These are phyloP conservation scores for Kodamaea derodonti DNA, from an alignment of 1,139 yeast species.

Conservation along the genomic window DNA sequence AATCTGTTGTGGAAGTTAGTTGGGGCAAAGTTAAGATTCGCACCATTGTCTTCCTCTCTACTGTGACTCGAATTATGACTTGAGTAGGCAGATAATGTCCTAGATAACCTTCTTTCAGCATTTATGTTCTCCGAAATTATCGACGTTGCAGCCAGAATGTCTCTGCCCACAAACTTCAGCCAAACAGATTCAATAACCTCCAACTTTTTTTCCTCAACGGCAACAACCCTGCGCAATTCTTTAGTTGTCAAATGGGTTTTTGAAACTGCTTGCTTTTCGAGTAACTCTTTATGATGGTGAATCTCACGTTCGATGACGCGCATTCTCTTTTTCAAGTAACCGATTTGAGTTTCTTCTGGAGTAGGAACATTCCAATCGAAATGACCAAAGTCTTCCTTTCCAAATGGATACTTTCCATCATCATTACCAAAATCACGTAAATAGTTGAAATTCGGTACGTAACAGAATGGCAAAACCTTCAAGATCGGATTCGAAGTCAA, in stretches of 20 bases:
- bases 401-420: conserved; percentile 61
- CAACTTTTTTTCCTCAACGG: conserved; percentile 28
- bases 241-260: conserved; percentile 12
- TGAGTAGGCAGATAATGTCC: conserved; percentile 25
- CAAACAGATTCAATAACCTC: conserved; percentile 22
- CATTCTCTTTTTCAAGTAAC: conserved; percentile 38
- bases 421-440: conserved; percentile 55
- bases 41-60: conserved; percentile 21
- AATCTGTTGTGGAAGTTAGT: conserved; percentile 67
- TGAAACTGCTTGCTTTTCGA: conserved; percentile 7
- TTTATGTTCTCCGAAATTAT: conserved; percentile 4
- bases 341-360: conserved; percentile 52
- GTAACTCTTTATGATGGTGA: conserved; percentile 15
- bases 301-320: conserved; percentile 44
- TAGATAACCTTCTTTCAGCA: conserved; percentile 7
- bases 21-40: conserved; percentile 23
- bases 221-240: conserved; percentile 27
- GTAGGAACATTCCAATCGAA: conserved; percentile 59
- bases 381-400: conserved; percentile 60
- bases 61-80: conserved; percentile 26
- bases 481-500: conserved; percentile 54
- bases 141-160: conserved; percentile 14
- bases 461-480: conserved; percentile 59
- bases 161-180: conserved; percentile 14
- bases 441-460: conserved; percentile 74